Evolutionary conservation across 768 basidiomycete species (phyloP).

Genomic region (Russula earlei): DNA sequence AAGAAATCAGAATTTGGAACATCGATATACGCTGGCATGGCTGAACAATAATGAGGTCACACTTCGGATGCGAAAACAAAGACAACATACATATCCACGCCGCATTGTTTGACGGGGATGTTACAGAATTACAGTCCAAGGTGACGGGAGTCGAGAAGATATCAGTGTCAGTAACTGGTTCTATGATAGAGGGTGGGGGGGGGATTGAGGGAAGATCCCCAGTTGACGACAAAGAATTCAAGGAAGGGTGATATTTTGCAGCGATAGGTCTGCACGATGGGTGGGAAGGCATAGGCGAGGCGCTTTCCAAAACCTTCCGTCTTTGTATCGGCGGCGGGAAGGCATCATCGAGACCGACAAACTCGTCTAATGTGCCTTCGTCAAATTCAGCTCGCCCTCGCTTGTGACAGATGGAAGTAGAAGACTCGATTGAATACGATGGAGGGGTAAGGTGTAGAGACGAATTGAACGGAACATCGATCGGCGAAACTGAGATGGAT

Average conservation of each 20-base stretch:
- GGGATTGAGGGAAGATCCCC: no score
- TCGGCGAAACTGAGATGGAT: no score
- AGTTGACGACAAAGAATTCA: no score
- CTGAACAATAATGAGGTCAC: not conserved
- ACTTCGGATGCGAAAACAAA: not conserved
- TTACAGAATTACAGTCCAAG: not conserved
- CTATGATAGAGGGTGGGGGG: no score
- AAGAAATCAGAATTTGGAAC: not conserved
- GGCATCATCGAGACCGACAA: no score
- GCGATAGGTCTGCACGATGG: not conserved
- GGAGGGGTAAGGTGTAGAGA: no score
- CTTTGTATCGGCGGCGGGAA: not conserved
- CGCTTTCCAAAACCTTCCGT: not conserved
- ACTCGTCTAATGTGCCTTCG: not conserved
- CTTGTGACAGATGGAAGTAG: no score
- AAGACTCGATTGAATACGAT: no score
- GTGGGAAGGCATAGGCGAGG: not conserved
- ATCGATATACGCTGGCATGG: not conserved
- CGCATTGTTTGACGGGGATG: not conserved
- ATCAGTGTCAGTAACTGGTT: not conserved
- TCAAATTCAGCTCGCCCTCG: no score
- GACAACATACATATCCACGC: not conserved
- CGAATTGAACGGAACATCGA: no score
- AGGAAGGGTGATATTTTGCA: no score
- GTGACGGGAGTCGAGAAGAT: not conserved